Conservation (phyloP, 139 green algal species). For the Raphidocelis subcapitata region DNA sequence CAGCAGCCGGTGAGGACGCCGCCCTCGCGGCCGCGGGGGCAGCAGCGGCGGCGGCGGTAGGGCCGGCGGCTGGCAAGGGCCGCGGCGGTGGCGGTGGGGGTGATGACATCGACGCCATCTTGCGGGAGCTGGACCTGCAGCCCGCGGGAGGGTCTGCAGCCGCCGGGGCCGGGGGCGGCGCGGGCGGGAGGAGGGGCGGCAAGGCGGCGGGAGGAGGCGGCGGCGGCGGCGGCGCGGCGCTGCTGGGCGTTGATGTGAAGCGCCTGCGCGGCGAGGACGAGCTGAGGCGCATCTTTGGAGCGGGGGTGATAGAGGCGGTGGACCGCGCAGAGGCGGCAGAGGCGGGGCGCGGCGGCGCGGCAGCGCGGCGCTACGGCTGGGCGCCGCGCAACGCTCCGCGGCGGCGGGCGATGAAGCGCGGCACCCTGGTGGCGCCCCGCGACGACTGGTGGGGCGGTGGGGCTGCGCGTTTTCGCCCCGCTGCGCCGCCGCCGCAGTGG, state of each 20-base stretch:
- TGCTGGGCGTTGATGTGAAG: conserved; percentile 66
- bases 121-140: conserved; percentile 67
- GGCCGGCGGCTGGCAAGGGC: not conserved
- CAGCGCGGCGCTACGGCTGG: conserved; percentile 9
- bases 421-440: conserved; percentile 59
- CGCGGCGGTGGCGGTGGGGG: conserved; percentile 16
- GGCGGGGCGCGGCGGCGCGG: not conserved
- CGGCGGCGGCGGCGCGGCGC: conserved; percentile 2
- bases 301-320: conserved; percentile 57
- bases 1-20: not conserved
- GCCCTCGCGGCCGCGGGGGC: not conserved
- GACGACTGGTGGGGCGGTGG: conserved; percentile 65
- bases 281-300: conserved; percentile 84
- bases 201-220: not conserved
- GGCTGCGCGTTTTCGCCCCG: too few species aligned
- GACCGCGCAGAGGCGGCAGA: conserved; percentile 42
- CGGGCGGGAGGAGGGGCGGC: not conserved
- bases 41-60: not conserved
- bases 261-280: conserved; percentile 71
- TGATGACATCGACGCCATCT: conserved; percentile 67
- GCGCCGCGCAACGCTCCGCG: conserved; percentile 29
- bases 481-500: too few species aligned
- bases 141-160: conserved; percentile 9
- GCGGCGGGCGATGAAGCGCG: conserved; percentile 42
- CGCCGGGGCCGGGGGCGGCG: not conserved